Evolutionary conservation across 2,329 filamentous ascomycete species (phyloP), one percentile per base, ranked within the genome.

Genomic region (Pezicula carpinea): DNA sequence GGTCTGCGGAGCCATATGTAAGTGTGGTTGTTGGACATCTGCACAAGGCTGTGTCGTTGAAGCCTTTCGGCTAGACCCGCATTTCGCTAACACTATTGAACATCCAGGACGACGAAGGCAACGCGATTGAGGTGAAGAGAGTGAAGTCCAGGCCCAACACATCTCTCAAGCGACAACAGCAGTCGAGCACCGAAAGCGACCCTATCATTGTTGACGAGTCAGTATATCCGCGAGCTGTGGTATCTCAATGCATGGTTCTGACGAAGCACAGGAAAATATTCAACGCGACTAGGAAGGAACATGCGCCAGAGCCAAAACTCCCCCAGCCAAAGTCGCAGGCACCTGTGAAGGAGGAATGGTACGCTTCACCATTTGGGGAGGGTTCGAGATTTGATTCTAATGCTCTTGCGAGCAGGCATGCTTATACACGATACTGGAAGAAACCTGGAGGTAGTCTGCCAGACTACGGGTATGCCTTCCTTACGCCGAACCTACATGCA

Each of bases 61-160:
- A 40, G 38, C 18, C 38, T n/a, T 40, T 22, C 38, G 38, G 33
- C 33, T 23, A 29, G 38, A n/a, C 38, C 38, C 21, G 38, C 38
- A 23, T 3, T 40, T 40, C 38, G 38, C 38, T 40, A 40, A 40
- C 22, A 15, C 38, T 8, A 40, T 40, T 15, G 18, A 40, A 40
- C 38, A 40, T 40, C 38, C 22, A 40, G 38, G 21, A 40, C 23
- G 22, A 23, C 22, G 38, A 40, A 40, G 38, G 22, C 18, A 19
- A 21, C 23, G n/a, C 22, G 3, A 26, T 13, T 22, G 22, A 23
- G 22, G 38, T 40, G 18, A 35, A 7, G 10, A 15, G 33, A 14
- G 33, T 35, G 33, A 35, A 17, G 18, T 10, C n/a, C 6, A 35
- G 33, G 18, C n/a, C n/a, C 33, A 35, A 35, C 18, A 35, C 33